Evolutionary conservation across 441 rosid genomes (phyloP), one percentile per base, ranked within the genome.

Genomic region (Erodium moschatum): DNA sequence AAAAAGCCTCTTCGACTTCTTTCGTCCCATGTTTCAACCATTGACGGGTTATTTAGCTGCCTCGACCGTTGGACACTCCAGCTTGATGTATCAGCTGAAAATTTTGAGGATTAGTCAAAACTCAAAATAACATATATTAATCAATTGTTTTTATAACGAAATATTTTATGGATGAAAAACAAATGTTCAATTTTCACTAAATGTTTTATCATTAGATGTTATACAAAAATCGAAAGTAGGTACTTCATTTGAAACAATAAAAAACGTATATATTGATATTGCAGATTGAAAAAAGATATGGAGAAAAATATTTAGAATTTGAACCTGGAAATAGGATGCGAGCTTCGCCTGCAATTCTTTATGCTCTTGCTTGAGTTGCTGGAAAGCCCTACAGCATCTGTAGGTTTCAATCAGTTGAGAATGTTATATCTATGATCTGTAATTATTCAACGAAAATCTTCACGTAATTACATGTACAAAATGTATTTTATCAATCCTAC

Each of bases 281-380:
- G 38, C 6, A 33, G 5, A 33, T 33, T 33, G 38, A 33, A 33
- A 33, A 1, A 33, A 5, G 38, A 33, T 42, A 42, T 42, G 48
- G 48, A 42, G 13, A 42, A 42, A 42, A 13, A 42, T 42, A 10
- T 42, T 42, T 42, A 42, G 48, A 42, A 42, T 42, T 42, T 42
- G 12, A 42, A 85, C 89, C 89, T 85, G 85, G 68, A 85, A 83
- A 66, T 83, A 85, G 35, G 79, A 38, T 73, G 83, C 86, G 0
- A 87, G 89, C 72, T 76, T 84, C 73, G 69, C 85, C 82, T 69
- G 83, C 73, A 85, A 67, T 54, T 48, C 65, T 35, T 78, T 77
- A 75, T 82, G 70, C 72, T 85, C 89, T 70, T 80, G 85, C 79
- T 82, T 85, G 69, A 85, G 35, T 42, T 73, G 81, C 75, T 82